Conservation (phyloP, 164 flowering plant genomes). For the Vitis rupestris region DNA sequence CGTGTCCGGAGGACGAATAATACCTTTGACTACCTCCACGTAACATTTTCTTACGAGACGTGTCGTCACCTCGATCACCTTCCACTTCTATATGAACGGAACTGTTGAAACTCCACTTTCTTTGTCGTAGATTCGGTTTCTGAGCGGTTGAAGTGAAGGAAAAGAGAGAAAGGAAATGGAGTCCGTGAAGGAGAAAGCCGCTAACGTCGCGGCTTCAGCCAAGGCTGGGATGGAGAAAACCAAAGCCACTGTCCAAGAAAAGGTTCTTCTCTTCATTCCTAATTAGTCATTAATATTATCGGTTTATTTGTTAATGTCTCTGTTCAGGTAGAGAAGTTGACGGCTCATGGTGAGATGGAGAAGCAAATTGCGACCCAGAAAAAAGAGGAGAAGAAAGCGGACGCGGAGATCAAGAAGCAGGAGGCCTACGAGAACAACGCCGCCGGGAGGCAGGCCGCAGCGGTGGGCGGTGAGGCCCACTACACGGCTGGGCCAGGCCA, state of each 20-base stretch:
- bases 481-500: neutral
- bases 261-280: neutral
- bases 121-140: too few relatives aligned
- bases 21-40: too few relatives aligned
- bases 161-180: constrained; percentile 4
- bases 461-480: too few relatives aligned
- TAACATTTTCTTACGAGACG: too few relatives aligned
- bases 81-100: too few relatives aligned
- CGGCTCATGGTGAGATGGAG: constrained; percentile 13
- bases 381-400: constrained; percentile 14
- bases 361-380: constrained; percentile 20
- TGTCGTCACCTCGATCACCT: too few relatives aligned
- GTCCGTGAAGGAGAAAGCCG: constrained; percentile 11
- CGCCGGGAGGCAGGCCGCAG: neutral
- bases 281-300: too few relatives aligned
- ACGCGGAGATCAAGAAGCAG: constrained; percentile 23
- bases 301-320: too few relatives aligned
- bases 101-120: too few relatives aligned
- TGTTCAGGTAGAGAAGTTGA: constrained; percentile 15
- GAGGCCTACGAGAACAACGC: constrained; percentile 15
- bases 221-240: constrained; percentile 11
- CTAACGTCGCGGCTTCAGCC: constrained; percentile 10
- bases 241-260: constrained; percentile 9
- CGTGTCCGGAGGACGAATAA: too few relatives aligned
- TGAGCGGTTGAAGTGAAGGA: too few relatives aligned